Conservation (phyloP, 129 eudicot genomes). For the Sambucus nigra region DNA sequence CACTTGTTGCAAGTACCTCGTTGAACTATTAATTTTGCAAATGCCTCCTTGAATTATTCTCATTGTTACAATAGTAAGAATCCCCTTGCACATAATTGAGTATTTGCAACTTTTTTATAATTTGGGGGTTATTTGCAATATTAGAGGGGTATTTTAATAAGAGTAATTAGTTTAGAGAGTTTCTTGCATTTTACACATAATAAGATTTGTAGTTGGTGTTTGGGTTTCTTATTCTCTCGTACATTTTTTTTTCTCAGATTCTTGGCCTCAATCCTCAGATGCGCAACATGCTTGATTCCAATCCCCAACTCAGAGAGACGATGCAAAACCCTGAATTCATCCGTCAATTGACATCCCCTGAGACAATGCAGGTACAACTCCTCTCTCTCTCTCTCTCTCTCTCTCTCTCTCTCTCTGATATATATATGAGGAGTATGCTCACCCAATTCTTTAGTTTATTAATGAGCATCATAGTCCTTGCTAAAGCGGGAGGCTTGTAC, state of each 20-base stretch:
- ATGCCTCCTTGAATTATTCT: too few relatives aligned
- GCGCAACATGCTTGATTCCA: conserved; percentile 60
- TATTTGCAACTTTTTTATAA: too few relatives aligned
- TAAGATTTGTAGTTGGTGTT: neutral
- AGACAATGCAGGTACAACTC: conserved; percentile 72
- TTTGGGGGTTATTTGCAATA: too few relatives aligned
- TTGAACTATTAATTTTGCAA: too few relatives aligned
- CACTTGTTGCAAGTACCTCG: too few relatives aligned
- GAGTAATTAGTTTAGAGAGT: neutral
- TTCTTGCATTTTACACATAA: neutral
- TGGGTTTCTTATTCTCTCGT: conserved; percentile 9
- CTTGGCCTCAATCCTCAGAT: conserved; percentile 63
- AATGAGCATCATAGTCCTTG: neutral
- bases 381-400: neutral
- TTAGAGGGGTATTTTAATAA: too few relatives aligned
- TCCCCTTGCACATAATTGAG: too few relatives aligned
- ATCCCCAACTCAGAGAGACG: conserved; percentile 78
- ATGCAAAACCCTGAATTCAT: conserved; percentile 84
- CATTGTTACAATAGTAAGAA: too few relatives aligned
- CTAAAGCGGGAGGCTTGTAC: too few relatives aligned
- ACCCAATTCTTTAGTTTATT: too few relatives aligned
- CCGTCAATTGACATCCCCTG: conserved; percentile 65
- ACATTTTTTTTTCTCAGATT: conserved; percentile 27
- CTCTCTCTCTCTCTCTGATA: too few relatives aligned
- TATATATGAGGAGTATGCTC: neutral